Base-by-base conservation (phyloP, 192 early-diverging fungal genomes). In the Geranomyces variabilis region DNA sequence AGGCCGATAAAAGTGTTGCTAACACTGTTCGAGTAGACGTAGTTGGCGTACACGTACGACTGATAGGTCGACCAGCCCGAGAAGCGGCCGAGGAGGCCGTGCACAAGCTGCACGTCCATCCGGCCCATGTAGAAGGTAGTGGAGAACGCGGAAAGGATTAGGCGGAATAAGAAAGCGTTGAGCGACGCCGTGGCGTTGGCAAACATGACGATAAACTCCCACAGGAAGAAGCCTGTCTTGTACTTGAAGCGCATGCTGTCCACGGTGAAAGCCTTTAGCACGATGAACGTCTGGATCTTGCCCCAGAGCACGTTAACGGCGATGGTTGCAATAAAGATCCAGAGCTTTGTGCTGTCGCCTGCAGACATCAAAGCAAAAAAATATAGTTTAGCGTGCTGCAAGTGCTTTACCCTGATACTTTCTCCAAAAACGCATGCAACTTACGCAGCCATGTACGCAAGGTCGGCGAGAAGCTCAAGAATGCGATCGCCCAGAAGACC, bases 121-220 rank as follows among this genome's bases (percentile, higher is more conserved):
- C 51, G 51, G 26, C 51, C 51, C 51, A 53, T 53, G 17, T 53
- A 53, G 51, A 53, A 53, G 6, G 15, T 7, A 15, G 51, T 53
- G 4, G 51, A 53, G 51, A 53, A 26, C 6, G 26, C 26, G 6
- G 51, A 4, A 15, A 53, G 19, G 17, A 53, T 26, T 3, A 53
- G 15, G 51, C 51, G 51, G 26, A 17, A 53, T 6, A 53, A 3
- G 51, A 53, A 53, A 6, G 51, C 3, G 51, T 53, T 53, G 51
- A 53, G 4, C 17, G 51, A n/a, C 21, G 4, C 7, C 15, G 4
- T 3, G 51, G 17, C 51, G 51, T 53, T 53, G 51, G 51, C 19
- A 26, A 53, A 53, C 51, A 53, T 53, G 51, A 53, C 51, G 51
- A 53, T 53, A 26, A 53, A 53, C 51, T 53, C 51, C 51, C 51